Base-by-base conservation (phyloP, 768 basidiomycete species). In the Boletales sp. region DNA sequence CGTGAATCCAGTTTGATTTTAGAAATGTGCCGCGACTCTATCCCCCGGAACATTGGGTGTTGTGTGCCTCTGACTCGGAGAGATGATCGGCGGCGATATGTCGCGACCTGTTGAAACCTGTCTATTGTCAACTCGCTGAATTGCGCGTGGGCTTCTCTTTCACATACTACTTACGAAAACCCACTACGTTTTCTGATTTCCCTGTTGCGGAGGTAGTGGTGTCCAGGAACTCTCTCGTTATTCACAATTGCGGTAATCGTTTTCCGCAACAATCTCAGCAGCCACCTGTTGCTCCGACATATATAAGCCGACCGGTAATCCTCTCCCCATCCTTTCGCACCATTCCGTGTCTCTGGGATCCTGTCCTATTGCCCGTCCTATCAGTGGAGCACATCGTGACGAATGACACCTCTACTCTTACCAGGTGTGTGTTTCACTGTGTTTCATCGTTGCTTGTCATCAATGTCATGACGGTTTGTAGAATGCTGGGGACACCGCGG, bases 401-500 rank as follows among this genome's bases (percentile, higher is more conserved):
- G 40, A 19, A 70, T 70, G 68, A 41, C 56, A 17, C 49, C 35
- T 37, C 46, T 56, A 38, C 50, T 38, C 34, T 44, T 70, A 37
- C 68, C 68, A 44, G 68, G 68, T 70, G 48, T 11, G 55, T 53
- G 14, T 25, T 19, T 45, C 18, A n/a, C 33, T 2, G 18, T 33
- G 18, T 33, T 31, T 49, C 6, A 5, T 9, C n/a, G 0, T 15
- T 14, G 15, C 39, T 45, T 32, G 15, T 55, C n/a, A 37, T 31
- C 25, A 21, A 46, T 36, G 6, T 38, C 43, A 6, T 44, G 25
- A 28, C 25, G 25, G 6, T 28, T 28, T 28, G 25, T 37, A 79
- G 90, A 93, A 61, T 95, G 93, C 67, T 95, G 83, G 84, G 83
- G 83, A 34, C 84, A 86, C 62, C 78, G 84, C 48, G 84, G 84